Evolutionary conservation across 2,329 filamentous ascomycete genomes (phyloP), one percentile per base, ranked within the genome.

Genomic region (Trichophyton rubrum): DNA sequence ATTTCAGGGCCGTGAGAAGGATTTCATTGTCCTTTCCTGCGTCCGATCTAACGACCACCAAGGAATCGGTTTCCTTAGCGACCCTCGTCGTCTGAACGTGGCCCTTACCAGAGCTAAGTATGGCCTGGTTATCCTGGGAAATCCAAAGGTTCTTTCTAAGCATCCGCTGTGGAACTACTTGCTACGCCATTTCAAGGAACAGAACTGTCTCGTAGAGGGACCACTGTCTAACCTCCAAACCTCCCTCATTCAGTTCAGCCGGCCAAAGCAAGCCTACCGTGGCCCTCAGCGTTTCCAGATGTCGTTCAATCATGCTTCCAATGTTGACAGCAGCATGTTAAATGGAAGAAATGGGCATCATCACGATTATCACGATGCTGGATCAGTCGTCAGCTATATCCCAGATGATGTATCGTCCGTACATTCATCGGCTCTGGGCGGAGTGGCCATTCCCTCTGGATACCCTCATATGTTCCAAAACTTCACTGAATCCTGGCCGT

Each of bases 31-130:
- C 43, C 80, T 99, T 35, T 97, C 93, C 63, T 99, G 93, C 71
- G 93, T 99, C 58, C 89, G 93, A 71, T 97, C 92, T 71, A 99
- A 99, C 72, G 93, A 99, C 69, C 95, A 97, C 73, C 93, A 99
- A 73, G 93, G 93, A 66, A 99, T 99, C 68, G 93, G 93, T 76
- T 99, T 99, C 83, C 79, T 99, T 79, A 97, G 91, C 63, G 93
- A 99, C 68, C 93, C 93, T 59, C 89, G 93, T 66, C 92, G 93
- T 80, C 85, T 99, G 69, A 99, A 99, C 71, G 93, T 99, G 22
- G 93, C 92, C 43, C 82, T 99, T 66, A 99, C 93, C 58, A 89
- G 93, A 78, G 93, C 93, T 64, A 97, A 96, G 75, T 99, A 92
- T 69, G 93, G 93, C 62, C 79, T 97, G 35, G 93, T 96, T 62